These are phyloP conservation scores for Lablab purpureus DNA, from an alignment of 306 rosid genomes.

Conservation along the genomic window DNA sequence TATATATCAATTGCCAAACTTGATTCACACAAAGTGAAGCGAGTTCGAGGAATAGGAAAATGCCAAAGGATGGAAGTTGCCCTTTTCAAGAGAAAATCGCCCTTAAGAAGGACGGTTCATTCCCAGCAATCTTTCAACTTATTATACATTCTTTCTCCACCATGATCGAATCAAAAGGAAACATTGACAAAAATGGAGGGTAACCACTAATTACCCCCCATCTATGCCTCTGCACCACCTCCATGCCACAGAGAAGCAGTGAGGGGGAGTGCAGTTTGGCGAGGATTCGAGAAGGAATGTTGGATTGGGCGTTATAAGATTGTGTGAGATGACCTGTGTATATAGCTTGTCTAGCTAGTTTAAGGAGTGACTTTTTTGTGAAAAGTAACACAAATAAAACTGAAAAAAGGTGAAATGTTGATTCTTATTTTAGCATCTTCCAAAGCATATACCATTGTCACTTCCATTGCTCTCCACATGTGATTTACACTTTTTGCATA, in stretches of 20 bases:
- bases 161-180: slow-evolving; percentile 16
- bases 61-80: slow-evolving; percentile 98
- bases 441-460: slow-evolving; percentile 73
- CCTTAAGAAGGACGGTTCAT: slow-evolving; percentile 55
- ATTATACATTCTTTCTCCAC: slow-evolving; percentile 16
- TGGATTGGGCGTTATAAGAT: slow-evolving; percentile 64
- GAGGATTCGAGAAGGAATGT: slow-evolving; percentile 62
- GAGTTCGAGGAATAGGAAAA: slow-evolving; percentile 54
- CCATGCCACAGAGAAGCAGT: slow-evolving; percentile 38
- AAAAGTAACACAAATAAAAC: slow-evolving; percentile 47
- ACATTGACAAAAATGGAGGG: not conserved
- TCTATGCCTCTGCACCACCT: slow-evolving; percentile 36
- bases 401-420: slow-evolving; percentile 45
- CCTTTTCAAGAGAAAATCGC: slow-evolving; percentile 64
- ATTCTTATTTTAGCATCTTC: slow-evolving; percentile 71
- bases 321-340: slow-evolving; percentile 59
- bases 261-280: slow-evolving; percentile 41
- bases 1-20: slow-evolving; percentile 5
- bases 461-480: slow-evolving; percentile 58
- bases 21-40: slow-evolving; percentile 40
- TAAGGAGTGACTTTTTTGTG: slow-evolving; percentile 49
- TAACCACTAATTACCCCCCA: slow-evolving; percentile 36
- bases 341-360: slow-evolving; percentile 36
- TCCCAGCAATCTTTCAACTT: slow-evolving; percentile 43
- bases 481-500: slow-evolving; percentile 48